Base-by-base conservation (phyloP, 2,329 filamentous ascomycete species). In the Myriosclerotinia duriaeana region DNA sequence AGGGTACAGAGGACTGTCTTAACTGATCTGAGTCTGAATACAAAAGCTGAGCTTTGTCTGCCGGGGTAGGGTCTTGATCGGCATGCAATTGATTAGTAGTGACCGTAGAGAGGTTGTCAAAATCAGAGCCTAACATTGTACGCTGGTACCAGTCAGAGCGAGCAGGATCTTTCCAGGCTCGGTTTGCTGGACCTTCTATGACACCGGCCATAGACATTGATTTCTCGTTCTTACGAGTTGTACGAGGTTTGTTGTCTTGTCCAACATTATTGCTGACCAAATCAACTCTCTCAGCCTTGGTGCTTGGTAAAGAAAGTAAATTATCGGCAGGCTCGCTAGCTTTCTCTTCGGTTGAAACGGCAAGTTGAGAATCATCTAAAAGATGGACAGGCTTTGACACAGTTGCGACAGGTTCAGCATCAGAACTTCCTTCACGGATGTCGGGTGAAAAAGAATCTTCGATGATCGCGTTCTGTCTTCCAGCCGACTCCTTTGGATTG, bases 151-250 rank as follows among this genome's bases (percentile, higher is more conserved):
- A 22, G 17, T 34, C 17, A 50, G 15, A 36, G 15, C 36, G 64
- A 59, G 38, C 17, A 34, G 22, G 64, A 53, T 65, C 36, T 22
- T 42, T 20, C 44, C 54, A 65, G 26, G 54, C 17, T 3, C 36
- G 8, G 7, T 58, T 44, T 44, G 54, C 54, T 20, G 46, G 54
- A 26, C 30, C 64, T 20, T 44, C 55, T 34, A 34, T 9, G 17
- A 65, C 6, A 2, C 46, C 64, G 30, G 46, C 9, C 22, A 60
- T 44, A 20, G 64, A 60, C 2, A 40, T 42, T 34, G 54, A 36
- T 26, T 65, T 61, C 12, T 52, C 22, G 38, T 48, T 40, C 30
- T 26, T 38, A 20, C 8, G 58, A 30, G 38, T 26, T 50, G 46
- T 26, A 7, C 5, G 44, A 38, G 20, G 11, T 4, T 22, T 22